phyloP scores from a whole-genome alignment of 2,329 filamentous ascomycete species.

The Arthrinium phaeospermum region DNA sequence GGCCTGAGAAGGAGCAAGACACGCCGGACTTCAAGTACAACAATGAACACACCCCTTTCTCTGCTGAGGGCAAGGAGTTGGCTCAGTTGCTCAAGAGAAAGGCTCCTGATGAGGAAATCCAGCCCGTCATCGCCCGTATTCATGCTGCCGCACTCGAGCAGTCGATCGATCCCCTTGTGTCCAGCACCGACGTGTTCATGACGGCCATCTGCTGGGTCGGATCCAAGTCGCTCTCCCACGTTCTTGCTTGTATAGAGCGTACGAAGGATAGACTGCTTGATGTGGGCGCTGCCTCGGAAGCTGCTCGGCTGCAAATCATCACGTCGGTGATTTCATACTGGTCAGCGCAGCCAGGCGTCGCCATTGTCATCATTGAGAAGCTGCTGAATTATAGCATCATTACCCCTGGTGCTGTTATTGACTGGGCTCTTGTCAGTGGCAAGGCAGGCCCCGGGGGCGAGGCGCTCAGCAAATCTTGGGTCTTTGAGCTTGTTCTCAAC shows the following conservation, averaged over 20 bases:
- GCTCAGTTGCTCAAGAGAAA: slow-evolving; percentile 82
- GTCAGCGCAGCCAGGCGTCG: slow-evolving; percentile 89
- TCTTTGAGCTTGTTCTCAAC: slow-evolving; percentile 88
- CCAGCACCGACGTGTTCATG: slow-evolving; percentile 92
- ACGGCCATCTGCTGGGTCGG: slow-evolving; percentile 93
- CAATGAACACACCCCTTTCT: slow-evolving; percentile 77
- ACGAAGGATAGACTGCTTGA: slow-evolving; percentile 87
- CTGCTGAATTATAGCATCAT: slow-evolving; percentile 97
- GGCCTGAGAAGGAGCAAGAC: slow-evolving; percentile 89
- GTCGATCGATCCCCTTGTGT: slow-evolving; percentile 77
- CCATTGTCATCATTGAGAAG: slow-evolving; percentile 93
- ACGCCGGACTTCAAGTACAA: slow-evolving; percentile 95
- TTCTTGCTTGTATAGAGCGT: slow-evolving; percentile 93
- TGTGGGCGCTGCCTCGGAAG: slow-evolving; percentile 75
- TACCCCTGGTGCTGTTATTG: slow-evolving; percentile 81
- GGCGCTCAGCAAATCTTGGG: slow-evolving; percentile 73
- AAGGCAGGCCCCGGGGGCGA: slow-evolving; percentile 61
- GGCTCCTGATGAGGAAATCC: slow-evolving; percentile 84
- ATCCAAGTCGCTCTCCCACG: slow-evolving; percentile 94
- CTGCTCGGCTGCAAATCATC: slow-evolving; percentile 86
- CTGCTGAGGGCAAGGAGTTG: slow-evolving; percentile 82
- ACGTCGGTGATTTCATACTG: slow-evolving; percentile 91
- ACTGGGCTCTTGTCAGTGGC: slow-evolving; percentile 80
- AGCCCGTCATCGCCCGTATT: slow-evolving; percentile 79
- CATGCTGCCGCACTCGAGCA: slow-evolving; percentile 76